Conservation (phyloP, 2,329 filamentous ascomycete genomes). For the Ramularia collo-cygni region DNA sequence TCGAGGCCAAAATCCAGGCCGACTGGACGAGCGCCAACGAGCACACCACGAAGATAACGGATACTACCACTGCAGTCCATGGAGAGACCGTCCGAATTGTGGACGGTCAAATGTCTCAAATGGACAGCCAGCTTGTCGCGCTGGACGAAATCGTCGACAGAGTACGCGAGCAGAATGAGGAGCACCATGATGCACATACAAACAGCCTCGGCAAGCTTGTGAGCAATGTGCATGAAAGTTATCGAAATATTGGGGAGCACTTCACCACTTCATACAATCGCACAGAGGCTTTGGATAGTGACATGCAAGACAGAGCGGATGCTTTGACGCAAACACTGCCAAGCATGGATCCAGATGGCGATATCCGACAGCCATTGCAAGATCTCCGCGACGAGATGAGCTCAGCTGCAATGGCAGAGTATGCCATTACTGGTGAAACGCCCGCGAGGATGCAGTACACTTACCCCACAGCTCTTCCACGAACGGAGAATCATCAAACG, state of each 20-base stretch:
- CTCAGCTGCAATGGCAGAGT: constrained; percentile 63
- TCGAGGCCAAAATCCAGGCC: constrained; percentile 76
- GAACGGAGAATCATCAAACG: constrained; percentile 58
- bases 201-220: constrained; percentile 61
- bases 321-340: constrained; percentile 55
- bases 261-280: constrained; percentile 63
- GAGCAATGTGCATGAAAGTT: constrained; percentile 63
- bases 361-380: constrained; percentile 61
- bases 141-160: constrained; percentile 85
- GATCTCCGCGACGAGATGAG: constrained; percentile 65
- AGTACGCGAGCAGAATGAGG: constrained; percentile 71
- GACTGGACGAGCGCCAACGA: constrained; percentile 78
- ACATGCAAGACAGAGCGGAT: constrained; percentile 56
- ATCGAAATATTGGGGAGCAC: constrained; percentile 62
- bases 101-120: constrained; percentile 77
- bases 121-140: constrained; percentile 80
- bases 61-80: constrained; percentile 78
- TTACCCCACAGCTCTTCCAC: constrained; percentile 72
- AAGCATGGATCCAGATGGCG: constrained; percentile 48
- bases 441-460: constrained; percentile 74
- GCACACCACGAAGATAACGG: constrained; percentile 75
- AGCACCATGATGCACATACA: constrained; percentile 64
- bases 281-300: constrained; percentile 60
- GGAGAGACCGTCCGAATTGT: constrained; percentile 85
- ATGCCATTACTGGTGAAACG: constrained; percentile 76